Percentiles rank a stretch among this genome's conserved stretches.
Evolutionary conservation across 139 green algal genomes (phyloP).

Genomic region (Chlorella sp.): DNA sequence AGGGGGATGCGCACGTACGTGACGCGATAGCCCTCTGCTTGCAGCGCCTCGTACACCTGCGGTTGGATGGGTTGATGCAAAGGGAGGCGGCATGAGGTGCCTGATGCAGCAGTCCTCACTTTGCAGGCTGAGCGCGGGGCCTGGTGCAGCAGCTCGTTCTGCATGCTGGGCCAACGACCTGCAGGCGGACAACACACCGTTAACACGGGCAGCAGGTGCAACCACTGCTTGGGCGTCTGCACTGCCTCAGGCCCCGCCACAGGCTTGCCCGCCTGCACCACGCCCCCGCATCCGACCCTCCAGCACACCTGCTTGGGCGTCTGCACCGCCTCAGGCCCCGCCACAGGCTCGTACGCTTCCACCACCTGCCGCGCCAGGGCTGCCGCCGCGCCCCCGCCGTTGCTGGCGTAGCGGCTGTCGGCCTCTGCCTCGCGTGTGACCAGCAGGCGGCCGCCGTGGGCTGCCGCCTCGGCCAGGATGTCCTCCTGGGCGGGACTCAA

Average conservation of each 20-base stretch:
- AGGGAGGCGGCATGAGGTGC: no score
- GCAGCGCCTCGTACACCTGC: conserved; percentile 65
- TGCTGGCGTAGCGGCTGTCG: background rate
- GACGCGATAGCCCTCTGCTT: conserved; percentile 69
- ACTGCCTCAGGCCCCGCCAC: conserved; percentile 65
- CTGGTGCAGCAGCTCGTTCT: no score
- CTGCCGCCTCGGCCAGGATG: conserved; percentile 78
- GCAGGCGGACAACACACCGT: no score
- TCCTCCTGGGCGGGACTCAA: conserved; percentile 61
- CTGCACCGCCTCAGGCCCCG: conserved; percentile 61
- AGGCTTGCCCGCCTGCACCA: conserved; percentile 34
- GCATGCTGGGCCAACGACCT: no score
- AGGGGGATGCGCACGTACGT: conserved; percentile 83
- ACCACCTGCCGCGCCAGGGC: conserved; percentile 27
- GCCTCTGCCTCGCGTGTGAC: conserved; percentile 74
- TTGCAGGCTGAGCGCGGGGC: no score
- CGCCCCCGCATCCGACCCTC: background rate
- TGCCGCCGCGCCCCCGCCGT: background rate
- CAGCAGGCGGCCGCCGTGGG: conserved; percentile 71
- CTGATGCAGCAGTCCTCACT: no score
- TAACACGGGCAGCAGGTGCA: no score
- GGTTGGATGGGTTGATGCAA: no score
- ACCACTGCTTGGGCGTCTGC: conserved; percentile 76
- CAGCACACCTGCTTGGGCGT: conserved; percentile 74
- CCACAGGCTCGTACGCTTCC: conserved; percentile 71